Conservation (phyloP, 1,139 yeast genomes). For the Kodamaea anthophila region DNA sequence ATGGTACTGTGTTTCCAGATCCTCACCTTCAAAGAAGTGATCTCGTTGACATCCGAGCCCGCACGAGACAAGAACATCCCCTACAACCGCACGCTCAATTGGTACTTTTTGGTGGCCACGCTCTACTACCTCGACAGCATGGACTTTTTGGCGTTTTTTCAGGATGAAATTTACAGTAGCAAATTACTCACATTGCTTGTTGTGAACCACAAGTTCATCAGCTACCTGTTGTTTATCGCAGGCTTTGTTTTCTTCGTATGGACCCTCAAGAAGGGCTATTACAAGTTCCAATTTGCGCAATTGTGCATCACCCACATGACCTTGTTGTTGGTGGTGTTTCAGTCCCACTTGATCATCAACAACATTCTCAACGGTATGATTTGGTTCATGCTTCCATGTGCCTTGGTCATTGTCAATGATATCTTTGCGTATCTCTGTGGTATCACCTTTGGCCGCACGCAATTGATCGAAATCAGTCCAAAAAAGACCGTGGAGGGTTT, state of each 20-base stretch:
- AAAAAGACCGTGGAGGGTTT: slow-evolving; percentile 97
- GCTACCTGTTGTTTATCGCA: slow-evolving; percentile 76
- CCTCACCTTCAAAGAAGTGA: slow-evolving; percentile 85
- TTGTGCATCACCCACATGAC: slow-evolving; percentile 95
- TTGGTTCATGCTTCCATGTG: slow-evolving; percentile 91
- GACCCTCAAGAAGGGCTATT: slow-evolving; percentile 82
- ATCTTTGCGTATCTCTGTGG: slow-evolving; percentile 97
- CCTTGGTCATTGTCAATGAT: slow-evolving; percentile 89
- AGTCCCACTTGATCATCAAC: slow-evolving; percentile 87
- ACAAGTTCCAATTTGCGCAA: slow-evolving; percentile 90
- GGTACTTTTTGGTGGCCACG: slow-evolving; percentile 81
- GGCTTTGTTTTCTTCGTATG: slow-evolving; percentile 90
- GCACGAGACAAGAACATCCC: slow-evolving; percentile 81
- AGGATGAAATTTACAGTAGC: slow-evolving; percentile 38
- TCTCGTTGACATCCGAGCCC: slow-evolving; percentile 77
- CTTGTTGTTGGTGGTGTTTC: slow-evolving; percentile 80
- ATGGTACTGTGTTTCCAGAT: slow-evolving; percentile 71
- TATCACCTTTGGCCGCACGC: slow-evolving; percentile 91
- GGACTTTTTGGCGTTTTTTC: slow-evolving; percentile 60
- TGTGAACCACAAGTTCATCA: slow-evolving; percentile 76
- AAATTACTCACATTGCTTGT: slow-evolving; percentile 37
- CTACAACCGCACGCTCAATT: slow-evolving; percentile 76
- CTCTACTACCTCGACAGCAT: slow-evolving; percentile 88
- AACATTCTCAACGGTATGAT: slow-evolving; percentile 86
- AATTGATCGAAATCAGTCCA: slow-evolving; percentile 88